These are phyloP conservation scores for Pleurotus djamor DNA, from an alignment of 768 basidiomycete genomes.

Conservation along the genomic window DNA sequence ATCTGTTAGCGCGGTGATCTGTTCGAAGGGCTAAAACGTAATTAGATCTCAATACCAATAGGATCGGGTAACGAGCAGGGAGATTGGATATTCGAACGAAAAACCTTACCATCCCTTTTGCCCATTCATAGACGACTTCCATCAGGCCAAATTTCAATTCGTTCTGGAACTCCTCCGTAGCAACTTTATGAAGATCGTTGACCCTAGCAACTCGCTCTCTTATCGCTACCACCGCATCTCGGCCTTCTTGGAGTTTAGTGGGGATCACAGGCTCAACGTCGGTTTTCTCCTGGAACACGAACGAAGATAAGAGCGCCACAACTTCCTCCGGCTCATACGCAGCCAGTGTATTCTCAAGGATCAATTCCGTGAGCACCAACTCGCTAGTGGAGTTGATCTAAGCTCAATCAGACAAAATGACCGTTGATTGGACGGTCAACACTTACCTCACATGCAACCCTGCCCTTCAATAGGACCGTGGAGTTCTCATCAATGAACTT, in stretches of 20 bases:
- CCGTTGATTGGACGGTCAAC: neutral
- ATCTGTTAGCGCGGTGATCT: slow-evolving; percentile 91
- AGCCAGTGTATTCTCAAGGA: slow-evolving; percentile 92
- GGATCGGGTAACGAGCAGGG: slow-evolving; percentile 2
- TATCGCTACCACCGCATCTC: slow-evolving; percentile 74
- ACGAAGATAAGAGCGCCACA: slow-evolving; percentile 92
- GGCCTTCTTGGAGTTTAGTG: slow-evolving; percentile 75
- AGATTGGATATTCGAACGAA: neutral
- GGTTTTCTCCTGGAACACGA: slow-evolving; percentile 98
- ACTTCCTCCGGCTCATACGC: slow-evolving; percentile 93
- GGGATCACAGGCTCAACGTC: slow-evolving; percentile 85
- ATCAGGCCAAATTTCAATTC: slow-evolving; percentile 88
- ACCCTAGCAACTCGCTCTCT: slow-evolving; percentile 74
- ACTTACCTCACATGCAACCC: slow-evolving; percentile 94
- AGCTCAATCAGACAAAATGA: slow-evolving; percentile 4
- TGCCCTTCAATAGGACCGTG: slow-evolving; percentile 92
- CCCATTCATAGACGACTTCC: slow-evolving; percentile 99
- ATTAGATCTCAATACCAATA: neutral
- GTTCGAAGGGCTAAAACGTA: slow-evolving; percentile 82
- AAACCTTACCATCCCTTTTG: slow-evolving; percentile 89
- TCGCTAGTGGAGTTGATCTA: slow-evolving; percentile 99
- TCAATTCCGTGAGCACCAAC: slow-evolving; percentile 93
- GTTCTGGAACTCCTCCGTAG: slow-evolving; percentile 73
- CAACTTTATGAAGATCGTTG: slow-evolving; percentile 81
- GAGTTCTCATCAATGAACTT: slow-evolving; percentile 95